phyloP scores from a whole-genome alignment of 805 yeast genomes.

The Saccharomycopsis sp. region DNA sequence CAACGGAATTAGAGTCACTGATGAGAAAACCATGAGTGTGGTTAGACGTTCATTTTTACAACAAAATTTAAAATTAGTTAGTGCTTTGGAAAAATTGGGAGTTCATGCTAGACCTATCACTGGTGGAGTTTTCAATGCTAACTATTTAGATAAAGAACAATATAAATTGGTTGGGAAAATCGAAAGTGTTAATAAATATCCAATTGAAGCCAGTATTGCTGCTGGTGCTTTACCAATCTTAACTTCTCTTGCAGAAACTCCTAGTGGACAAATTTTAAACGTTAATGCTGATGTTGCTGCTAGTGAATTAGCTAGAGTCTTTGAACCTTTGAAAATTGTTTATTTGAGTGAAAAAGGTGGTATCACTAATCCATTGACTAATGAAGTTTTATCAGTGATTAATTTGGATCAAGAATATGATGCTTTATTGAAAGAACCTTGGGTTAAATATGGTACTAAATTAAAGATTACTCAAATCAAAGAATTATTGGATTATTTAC shows the following conservation, averaged over 20 bases:
- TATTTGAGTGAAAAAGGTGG: conserved; percentile 98
- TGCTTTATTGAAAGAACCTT: conserved; percentile 76
- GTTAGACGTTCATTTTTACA: conserved; percentile 93
- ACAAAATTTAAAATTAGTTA: conserved; percentile 89
- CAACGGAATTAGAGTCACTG: conserved; percentile 95
- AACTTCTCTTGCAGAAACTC: conserved; percentile 93
- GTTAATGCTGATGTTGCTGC: conserved; percentile 99
- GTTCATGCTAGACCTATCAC: conserved; percentile 98
- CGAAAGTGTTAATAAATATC: conserved; percentile 73
- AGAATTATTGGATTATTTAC: conserved; percentile 86
- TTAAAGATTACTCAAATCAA: conserved; percentile 93
- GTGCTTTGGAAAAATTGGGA: conserved; percentile 92
- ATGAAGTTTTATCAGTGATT: conserved; percentile 80
- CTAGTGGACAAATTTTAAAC: conserved; percentile 91
- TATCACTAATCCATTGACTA: conserved; percentile 82
- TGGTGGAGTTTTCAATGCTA: conserved; percentile 93
- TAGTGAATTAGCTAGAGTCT: conserved; percentile 91
- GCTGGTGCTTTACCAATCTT: conserved; percentile 96
- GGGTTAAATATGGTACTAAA: conserved; percentile 99
- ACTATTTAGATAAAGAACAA: conserved; percentile 80
- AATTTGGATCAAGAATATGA: conserved; percentile 96
- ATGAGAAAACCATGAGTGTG: conserved; percentile 88
- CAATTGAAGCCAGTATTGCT: conserved; percentile 86
- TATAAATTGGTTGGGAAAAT: conserved; percentile 91
- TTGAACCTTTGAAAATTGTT: conserved; percentile 94